Evolutionary conservation across 2,329 filamentous ascomycete genomes (phyloP).

Genomic region (Sporothrix luriei): DNA sequence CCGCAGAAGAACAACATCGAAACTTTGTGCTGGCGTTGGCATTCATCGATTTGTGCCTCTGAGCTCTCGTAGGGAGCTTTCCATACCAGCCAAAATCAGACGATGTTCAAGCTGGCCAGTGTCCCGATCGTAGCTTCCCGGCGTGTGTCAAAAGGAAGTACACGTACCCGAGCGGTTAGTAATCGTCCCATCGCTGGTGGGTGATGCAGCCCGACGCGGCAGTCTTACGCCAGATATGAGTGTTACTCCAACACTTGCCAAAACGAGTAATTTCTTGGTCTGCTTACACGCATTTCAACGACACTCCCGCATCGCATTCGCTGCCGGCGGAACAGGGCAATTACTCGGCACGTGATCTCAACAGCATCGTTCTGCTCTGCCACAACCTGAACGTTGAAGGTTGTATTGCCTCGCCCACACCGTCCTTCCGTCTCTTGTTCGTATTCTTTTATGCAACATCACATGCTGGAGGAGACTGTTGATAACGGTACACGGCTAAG

Average conservation of each 20-base stretch:
- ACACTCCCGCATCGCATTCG: slow-evolving; percentile 8
- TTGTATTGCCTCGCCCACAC: not conserved
- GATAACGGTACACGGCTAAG: not conserved
- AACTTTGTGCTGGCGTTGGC: not conserved
- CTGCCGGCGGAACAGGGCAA: not conserved
- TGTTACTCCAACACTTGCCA: slow-evolving; percentile 13
- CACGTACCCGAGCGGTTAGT: not conserved
- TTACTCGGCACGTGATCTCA: slow-evolving; percentile 24
- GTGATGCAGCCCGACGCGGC: not conserved
- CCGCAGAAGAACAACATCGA: not conserved
- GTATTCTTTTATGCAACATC: not conserved
- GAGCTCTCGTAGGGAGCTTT: not conserved
- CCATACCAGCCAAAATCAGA: slow-evolving; percentile 3
- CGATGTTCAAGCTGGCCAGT: not conserved
- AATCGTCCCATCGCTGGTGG: not conserved
- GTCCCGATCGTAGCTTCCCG: not conserved
- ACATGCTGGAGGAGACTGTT: not conserved
- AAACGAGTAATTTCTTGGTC: slow-evolving; percentile 10
- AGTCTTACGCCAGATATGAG: no score
- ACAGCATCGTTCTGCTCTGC: not conserved
- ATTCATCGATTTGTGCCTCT: not conserved
- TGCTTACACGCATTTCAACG: slow-evolving; percentile 13
- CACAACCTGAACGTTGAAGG: no score
- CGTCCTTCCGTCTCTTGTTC: not conserved
- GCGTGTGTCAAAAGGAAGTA: not conserved